These are phyloP conservation scores for Exserohilum turcica DNA, from an alignment of 2,329 filamentous ascomycete species.

Conservation along the genomic window DNA sequence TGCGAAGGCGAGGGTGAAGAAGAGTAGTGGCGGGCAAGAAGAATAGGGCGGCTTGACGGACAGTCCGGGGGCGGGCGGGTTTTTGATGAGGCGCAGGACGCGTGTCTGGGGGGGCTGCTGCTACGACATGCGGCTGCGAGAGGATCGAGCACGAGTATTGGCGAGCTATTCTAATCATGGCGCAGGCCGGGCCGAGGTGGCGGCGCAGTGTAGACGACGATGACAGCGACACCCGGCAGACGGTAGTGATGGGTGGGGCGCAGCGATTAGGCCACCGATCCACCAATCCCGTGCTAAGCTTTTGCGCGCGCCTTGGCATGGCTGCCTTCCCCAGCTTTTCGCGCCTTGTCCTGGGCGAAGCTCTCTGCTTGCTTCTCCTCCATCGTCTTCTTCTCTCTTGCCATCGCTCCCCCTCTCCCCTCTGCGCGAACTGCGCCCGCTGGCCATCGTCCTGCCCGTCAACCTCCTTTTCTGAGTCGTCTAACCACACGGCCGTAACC, in stretches of 20 bases:
- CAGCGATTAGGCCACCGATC: neutral
- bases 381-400: too few species aligned
- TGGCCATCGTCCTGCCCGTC: neutral
- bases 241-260: neutral
- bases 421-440: neutral
- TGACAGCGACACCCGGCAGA: neutral
- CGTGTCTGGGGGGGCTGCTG: neutral
- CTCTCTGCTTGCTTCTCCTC: neutral
- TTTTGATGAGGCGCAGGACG: neutral
- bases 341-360: neutral
- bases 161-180: slow-evolving; percentile 1
- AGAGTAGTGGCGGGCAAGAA: neutral
- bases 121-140: neutral
- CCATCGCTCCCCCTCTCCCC: neutral
- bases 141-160: too few species aligned
- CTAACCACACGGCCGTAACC: neutral
- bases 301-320: neutral
- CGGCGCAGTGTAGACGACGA: neutral
- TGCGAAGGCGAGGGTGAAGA: neutral
- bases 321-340: slow-evolving; percentile 2
- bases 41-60: neutral
- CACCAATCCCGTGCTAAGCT: slow-evolving; percentile 1
- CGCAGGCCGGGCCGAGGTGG: slow-evolving; percentile 1
- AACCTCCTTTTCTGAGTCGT: neutral
- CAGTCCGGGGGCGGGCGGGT: neutral